Evolutionary conservation across 192 early-diverging fungal genomes (phyloP), one percentile per base, ranked within the genome.

Genomic region (Diversispora eburnea): DNA sequence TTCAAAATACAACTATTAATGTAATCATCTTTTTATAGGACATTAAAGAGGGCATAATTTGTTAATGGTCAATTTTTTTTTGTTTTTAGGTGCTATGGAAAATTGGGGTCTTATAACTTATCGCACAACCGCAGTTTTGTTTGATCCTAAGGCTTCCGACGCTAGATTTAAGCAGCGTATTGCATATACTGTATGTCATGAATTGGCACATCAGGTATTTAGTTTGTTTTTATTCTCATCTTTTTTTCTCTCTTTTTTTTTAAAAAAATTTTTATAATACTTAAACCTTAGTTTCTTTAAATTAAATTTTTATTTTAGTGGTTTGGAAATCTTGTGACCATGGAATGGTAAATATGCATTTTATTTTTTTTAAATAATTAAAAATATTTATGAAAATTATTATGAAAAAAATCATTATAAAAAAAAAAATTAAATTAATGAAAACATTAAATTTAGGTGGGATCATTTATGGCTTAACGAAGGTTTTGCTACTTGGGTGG

Each of bases 41-140:
- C 10, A 33, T 59, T 10, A 10, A 10, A 17, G 12, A 59, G 25
- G 9, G 12, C 9, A 59, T 19, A 25, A 59, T 59, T 25, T 59
- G 25, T 25, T 12, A 22, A 25, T 4, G 25, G 25, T 59, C 20
- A 56, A 55, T 19, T 2, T 60, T 2, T n/a, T 33, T 8, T 47
- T 63, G 17, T 22, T 25, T 41, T 46, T 56, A 75, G 86, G 86
- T 51, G 90, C 90, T 48, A 96, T 98, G 96, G 94, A 96, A 82
- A 98, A 98, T 85, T 98, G 96, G 96, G 96, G 96, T 70, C 81
- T 97, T 41, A 87, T 98, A 46, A 98, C 96, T 7, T 97, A 93
- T 77, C 88, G 95, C 57, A 89, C 92, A 42, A 86, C 92, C 19
- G 88, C 87, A 13, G 81, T 98, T 46, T 81, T 98, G n/a, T 91